A percentile compares a stretch with the other conserved stretches of the same genome.
These are phyloP conservation scores for Pseudohyphozyma bogoriensis DNA, from an alignment of 768 basidiomycete species.

Conservation along the genomic window DNA sequence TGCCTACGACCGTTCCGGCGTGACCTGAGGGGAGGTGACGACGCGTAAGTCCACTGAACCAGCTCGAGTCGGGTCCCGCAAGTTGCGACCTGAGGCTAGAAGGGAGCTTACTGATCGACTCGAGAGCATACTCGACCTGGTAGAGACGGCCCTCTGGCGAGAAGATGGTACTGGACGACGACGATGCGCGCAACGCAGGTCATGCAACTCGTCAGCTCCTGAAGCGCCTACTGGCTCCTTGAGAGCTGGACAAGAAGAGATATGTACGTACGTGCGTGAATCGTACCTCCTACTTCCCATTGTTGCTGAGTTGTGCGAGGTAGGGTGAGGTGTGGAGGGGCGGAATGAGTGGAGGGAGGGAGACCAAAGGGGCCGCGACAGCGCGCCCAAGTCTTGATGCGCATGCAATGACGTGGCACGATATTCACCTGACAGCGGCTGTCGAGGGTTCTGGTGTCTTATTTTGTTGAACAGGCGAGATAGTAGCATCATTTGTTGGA, in stretches of 20 bases:
- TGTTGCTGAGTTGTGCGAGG: background rate
- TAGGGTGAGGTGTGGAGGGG: background rate
- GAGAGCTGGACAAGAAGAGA: no score
- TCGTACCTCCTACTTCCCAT: background rate
- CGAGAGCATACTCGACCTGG: conserved; percentile 99
- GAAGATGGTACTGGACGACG: conserved; percentile 61
- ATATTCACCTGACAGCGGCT: no score
- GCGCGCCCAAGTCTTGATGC: no score
- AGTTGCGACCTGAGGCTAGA: conserved; percentile 31
- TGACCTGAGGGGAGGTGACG: conserved; percentile 17
- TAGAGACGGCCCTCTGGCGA: conserved; percentile 98
- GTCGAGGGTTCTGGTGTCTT: no score
- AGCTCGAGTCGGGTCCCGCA: background rate
- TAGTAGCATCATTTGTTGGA: no score
- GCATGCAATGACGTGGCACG: no score
- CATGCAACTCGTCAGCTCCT: background rate
- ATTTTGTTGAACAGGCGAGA: no score
- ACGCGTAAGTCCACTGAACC: background rate
- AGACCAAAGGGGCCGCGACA: no score
- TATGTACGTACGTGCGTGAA: background rate
- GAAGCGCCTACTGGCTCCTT: background rate
- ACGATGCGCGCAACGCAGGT: background rate
- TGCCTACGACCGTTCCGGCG: conserved; percentile 62
- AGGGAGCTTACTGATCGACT: conserved; percentile 92
- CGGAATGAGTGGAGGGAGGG: background rate